A percentile compares a stretch with the other conserved stretches of the same genome.
Evolutionary conservation across 768 basidiomycete species (phyloP).

Genomic region (Terana coerulea): DNA sequence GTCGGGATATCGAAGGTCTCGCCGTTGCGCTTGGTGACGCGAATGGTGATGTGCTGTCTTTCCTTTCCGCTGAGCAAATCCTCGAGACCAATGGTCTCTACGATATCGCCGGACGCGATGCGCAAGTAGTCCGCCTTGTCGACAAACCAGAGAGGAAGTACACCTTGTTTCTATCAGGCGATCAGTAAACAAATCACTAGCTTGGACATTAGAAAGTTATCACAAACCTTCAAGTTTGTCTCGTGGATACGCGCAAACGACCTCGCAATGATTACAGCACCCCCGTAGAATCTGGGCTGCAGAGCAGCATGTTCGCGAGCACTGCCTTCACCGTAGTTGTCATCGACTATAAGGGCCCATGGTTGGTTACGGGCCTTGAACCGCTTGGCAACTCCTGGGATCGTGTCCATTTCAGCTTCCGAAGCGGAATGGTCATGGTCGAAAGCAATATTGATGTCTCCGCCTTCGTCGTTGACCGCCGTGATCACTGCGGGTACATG

Average conservation of each 20-base stretch:
- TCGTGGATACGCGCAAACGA: conserved; percentile 99
- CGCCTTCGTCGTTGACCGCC: conserved; percentile 92
- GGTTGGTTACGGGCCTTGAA: conserved; percentile 81
- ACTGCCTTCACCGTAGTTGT: conserved; percentile 97
- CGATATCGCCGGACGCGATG: conserved; percentile 76
- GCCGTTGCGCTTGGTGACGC: conserved; percentile 65
- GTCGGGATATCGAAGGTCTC: conserved; percentile 64
- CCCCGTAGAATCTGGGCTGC: conserved; percentile 93
- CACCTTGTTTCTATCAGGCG: conserved; percentile 99
- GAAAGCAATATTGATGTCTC: conserved; percentile 87
- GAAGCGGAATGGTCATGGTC: conserved; percentile 56
- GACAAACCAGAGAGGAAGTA: conserved; percentile 92
- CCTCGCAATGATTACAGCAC: conserved; percentile 81
- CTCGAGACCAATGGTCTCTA: conserved; percentile 82
- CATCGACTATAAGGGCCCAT: conserved; percentile 93
- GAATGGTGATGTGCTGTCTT: conserved; percentile 42
- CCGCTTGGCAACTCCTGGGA: conserved; percentile 86
- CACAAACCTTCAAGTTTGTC: conserved; percentile 84
- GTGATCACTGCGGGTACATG: conserved; percentile 66
- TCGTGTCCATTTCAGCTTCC: conserved; percentile 63
- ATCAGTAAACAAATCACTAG: conserved; percentile 29
- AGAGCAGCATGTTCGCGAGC: conserved; percentile 97
- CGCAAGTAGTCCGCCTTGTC: conserved; percentile 82
- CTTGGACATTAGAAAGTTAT: neutral
- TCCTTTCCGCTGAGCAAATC: conserved; percentile 50